Evolutionary conservation across 768 basidiomycete species (phyloP).

Genomic region (Trametes cinnabarina): DNA sequence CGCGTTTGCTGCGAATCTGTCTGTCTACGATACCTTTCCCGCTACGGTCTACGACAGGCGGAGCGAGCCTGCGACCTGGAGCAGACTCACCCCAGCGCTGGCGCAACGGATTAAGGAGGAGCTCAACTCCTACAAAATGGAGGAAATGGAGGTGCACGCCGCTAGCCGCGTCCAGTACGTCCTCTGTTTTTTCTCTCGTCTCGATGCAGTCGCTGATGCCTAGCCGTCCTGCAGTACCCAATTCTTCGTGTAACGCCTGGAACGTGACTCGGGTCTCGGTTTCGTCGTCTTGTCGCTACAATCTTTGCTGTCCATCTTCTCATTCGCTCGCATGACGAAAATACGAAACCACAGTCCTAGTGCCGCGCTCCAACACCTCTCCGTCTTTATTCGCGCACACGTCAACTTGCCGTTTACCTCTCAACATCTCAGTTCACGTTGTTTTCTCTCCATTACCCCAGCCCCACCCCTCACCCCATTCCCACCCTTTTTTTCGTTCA

Average conservation of each 20-base stretch:
- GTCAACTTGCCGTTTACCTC: constrained; percentile 1
- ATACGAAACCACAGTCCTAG: constrained; percentile 21
- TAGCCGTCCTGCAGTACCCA: constrained; percentile 57
- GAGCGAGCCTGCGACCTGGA: constrained; percentile 97
- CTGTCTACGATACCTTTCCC: constrained; percentile 97
- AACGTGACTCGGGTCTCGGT: constrained; percentile 23
- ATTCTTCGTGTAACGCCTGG: constrained; percentile 70
- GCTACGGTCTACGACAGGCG: constrained; percentile 88
- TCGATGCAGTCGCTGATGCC: constrained; percentile 8
- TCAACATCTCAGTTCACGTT: constrained; percentile 5
- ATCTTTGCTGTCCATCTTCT: constrained; percentile 19
- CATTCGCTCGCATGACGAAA: constrained; percentile 13
- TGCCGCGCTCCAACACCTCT: constrained; percentile 10
- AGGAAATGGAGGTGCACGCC: constrained; percentile 99
- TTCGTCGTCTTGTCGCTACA: constrained; percentile 29
- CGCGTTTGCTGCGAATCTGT: constrained; percentile 87
- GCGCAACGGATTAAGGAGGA: constrained; percentile 98
- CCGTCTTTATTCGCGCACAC: constrained; percentile 14
- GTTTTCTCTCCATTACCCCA: not conserved
- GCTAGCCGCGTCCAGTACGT: constrained; percentile 87
- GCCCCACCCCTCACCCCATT: constrained; percentile 3
- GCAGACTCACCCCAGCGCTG: constrained; percentile 88
- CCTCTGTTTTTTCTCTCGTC: constrained; percentile 5
- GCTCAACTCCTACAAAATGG: constrained; percentile 98
- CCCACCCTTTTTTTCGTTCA: constrained; percentile 16